phyloP scores from a whole-genome alignment of 129 eudicot genomes.

The Scalesia atractyloides region DNA sequence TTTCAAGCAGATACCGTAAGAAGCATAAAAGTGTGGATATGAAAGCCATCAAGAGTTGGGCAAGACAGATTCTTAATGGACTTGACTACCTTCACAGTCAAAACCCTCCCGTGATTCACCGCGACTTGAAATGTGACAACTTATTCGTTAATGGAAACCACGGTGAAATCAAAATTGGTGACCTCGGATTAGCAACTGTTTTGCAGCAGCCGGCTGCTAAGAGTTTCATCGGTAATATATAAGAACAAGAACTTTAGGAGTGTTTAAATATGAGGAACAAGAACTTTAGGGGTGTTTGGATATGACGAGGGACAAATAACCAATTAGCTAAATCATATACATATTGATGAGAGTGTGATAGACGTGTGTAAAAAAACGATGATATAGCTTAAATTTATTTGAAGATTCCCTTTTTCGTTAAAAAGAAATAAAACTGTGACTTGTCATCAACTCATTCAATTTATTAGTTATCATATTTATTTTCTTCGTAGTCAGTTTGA shows the following conservation, averaged over 20 bases:
- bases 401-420: no score
- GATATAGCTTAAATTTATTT: no score
- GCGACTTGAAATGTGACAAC: constrained; percentile 91
- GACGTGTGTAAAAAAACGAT: no score
- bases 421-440: no score
- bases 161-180: constrained; percentile 88
- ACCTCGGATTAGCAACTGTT: constrained; percentile 81
- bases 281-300: background rate
- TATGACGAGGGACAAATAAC: no score
- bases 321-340: no score
- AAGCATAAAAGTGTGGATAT: constrained; percentile 74
- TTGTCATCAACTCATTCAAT: no score
- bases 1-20: constrained; percentile 55
- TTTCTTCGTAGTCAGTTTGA: no score
- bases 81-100: constrained; percentile 80
- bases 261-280: background rate
- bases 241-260: background rate
- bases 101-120: constrained; percentile 75
- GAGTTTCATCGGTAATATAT: constrained; percentile 71
- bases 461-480: no score
- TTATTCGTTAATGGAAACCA: constrained; percentile 89
- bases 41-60: constrained; percentile 92
- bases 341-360: no score
- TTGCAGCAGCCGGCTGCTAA: constrained; percentile 71
- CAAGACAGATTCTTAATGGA: constrained; percentile 78